These are phyloP conservation scores for Fusarium sororula DNA, from an alignment of 2,329 filamentous ascomycete genomes.

Conservation along the genomic window DNA sequence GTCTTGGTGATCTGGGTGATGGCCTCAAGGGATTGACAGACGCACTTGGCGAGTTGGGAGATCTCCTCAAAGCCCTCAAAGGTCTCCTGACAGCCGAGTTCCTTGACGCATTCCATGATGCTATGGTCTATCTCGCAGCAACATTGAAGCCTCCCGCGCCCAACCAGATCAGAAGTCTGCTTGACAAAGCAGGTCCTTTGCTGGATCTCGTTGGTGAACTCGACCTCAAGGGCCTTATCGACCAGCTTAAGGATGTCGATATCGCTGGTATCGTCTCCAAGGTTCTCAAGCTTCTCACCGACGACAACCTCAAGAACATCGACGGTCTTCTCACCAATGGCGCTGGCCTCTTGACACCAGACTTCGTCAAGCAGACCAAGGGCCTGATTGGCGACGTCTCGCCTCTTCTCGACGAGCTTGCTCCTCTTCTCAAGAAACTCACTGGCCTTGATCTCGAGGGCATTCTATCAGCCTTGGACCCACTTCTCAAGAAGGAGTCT, in stretches of 20 bases:
- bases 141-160: slow-evolving; percentile 52
- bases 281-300: slow-evolving; percentile 44
- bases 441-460: slow-evolving; percentile 46
- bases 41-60: slow-evolving; percentile 36
- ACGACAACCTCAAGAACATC: slow-evolving; percentile 47
- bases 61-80: slow-evolving; percentile 42
- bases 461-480: slow-evolving; percentile 42
- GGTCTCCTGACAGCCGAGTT: slow-evolving; percentile 51
- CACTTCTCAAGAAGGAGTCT: slow-evolving; percentile 42
- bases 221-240: slow-evolving; percentile 47
- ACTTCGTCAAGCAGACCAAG: slow-evolving; percentile 33
- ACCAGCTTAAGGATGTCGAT: slow-evolving; percentile 45
- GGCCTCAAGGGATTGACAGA: slow-evolving; percentile 39
- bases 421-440: slow-evolving; percentile 46
- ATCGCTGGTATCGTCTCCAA: slow-evolving; percentile 44
- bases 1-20: slow-evolving; percentile 22
- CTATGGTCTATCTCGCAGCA: slow-evolving; percentile 51
- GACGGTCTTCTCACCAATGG: slow-evolving; percentile 49
- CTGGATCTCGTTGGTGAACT: slow-evolving; percentile 44
- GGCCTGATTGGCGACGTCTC: slow-evolving; percentile 43
- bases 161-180: slow-evolving; percentile 40
- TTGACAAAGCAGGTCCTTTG: slow-evolving; percentile 43
- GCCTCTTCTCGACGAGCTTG: slow-evolving; percentile 44
- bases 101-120: slow-evolving; percentile 52
- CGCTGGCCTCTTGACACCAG: slow-evolving; percentile 47